Evolutionary conservation across 2,329 filamentous ascomycete species (phyloP), one percentile per base, ranked within the genome.

Genomic region (Exophiala sp.): DNA sequence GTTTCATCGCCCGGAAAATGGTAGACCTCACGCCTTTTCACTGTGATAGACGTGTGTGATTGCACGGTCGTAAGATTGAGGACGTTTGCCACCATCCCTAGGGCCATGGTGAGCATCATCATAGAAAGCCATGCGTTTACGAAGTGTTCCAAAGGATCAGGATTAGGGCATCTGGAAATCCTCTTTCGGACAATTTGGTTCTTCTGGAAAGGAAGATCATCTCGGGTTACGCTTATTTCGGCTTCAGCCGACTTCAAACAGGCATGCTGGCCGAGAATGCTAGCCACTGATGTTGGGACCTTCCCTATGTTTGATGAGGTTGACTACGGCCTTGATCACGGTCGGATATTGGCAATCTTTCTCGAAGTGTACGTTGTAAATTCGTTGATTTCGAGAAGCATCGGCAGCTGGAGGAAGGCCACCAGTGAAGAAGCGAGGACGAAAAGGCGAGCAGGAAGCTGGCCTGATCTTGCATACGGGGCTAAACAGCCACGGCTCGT

Each of bases 391-490:
- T 61, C 50, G 40, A 61, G 54, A 48, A 50, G 35, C n/a, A 50
- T 50, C 39, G 40, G 46, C 35, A 34, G 12, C 32, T 35, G 35
- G 9, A 35, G 46, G 44, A 20, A 43, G 46, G 46, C 51, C 50
- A 52, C 56, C 57, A 61, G 54, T 59, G 5, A 54, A 18, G 39
- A 24, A 18, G 29, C 50, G 35, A 53, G 47, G 41, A 55, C 12
- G 49, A 20, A 41, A 44, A 41, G 48, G 44, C n/a, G 10, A 29
- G 48, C 24, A 29, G 4, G 24, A 29, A 2, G 24, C 24, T 29
- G 24, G 24, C 24, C 44, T 54, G 57, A 57, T 58, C 55, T 55
- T 61, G 57, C 59, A 61, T 61, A 57, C 59, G 59, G 56, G 59
- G 53, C 56, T 55, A 60, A 46, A 29, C 24, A 29, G 24, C 24